These are phyloP conservation scores for Chlorella sp. DNA, from an alignment of 139 green algal genomes.

Conservation along the genomic window DNA sequence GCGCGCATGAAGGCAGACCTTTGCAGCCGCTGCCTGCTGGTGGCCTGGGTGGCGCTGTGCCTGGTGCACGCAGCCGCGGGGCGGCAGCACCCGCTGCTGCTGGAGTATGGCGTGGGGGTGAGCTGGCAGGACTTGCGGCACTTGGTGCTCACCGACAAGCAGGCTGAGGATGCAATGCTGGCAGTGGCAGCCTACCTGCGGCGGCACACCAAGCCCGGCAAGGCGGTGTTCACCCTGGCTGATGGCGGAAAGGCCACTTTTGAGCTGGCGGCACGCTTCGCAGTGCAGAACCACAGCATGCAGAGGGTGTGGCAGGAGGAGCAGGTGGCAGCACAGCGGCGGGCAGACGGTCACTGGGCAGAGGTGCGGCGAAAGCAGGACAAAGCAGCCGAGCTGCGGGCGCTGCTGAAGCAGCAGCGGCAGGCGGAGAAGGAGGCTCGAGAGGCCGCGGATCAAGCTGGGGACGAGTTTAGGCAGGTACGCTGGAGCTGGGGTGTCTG, in stretches of 20 bases:
- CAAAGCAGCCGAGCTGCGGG: neutral
- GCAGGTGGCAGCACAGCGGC: conserved; percentile 16
- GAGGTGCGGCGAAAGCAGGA: conserved; percentile 55
- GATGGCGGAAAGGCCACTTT: conserved; percentile 41
- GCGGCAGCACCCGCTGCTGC: conserved; percentile 21
- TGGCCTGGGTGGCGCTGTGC: conserved; percentile 61
- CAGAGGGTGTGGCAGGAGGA: conserved; percentile 27
- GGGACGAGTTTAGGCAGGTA: too few relatives aligned
- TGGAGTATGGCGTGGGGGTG: conserved; percentile 34
- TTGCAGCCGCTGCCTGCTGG: conserved; percentile 53
- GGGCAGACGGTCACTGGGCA: conserved; percentile 45
- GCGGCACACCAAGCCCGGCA: neutral
- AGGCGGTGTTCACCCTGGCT: conserved; percentile 29
- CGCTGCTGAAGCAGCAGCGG: neutral
- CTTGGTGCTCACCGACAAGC: conserved; percentile 53
- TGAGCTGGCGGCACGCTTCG: conserved; percentile 40
- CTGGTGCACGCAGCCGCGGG: conserved; percentile 3
- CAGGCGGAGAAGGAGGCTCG: neutral
- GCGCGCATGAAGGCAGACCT: conserved; percentile 49
- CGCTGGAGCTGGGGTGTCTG: too few relatives aligned
- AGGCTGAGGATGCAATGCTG: conserved; percentile 44
- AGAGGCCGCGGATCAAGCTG: too few relatives aligned
- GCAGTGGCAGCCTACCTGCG: conserved; percentile 57
- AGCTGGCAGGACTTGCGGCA: conserved; percentile 51
- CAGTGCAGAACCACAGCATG: conserved; percentile 9